Evolutionary conservation across 2,329 filamentous ascomycete species (phyloP), one percentile per base, ranked within the genome.

Genomic region (Rosellinia necatrix): DNA sequence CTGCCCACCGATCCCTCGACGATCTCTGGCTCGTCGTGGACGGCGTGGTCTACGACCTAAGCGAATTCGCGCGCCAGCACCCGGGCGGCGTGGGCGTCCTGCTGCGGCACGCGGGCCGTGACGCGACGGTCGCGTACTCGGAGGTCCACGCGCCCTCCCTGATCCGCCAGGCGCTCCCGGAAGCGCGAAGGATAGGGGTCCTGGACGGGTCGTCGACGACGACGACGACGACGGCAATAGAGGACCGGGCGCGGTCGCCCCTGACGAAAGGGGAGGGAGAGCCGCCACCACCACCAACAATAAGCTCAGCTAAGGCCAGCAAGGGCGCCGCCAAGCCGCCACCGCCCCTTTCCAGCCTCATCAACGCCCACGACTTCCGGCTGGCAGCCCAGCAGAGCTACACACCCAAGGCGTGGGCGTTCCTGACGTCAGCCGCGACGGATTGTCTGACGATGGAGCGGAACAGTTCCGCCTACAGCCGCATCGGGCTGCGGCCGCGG

Each of bases 11-110:
- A 37, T 74, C 68, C 0, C 69, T 75, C 6, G 69, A 76, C 30
- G 78, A 84, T 64, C 78, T 82, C 66, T 90, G 87, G 87, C 80
- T 89, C 59, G 84, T 88, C 27, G 79, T 89, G 35, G 80, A 89
- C 66, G 79, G 79, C 49, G 76, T 80, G 60, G 84, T 89, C 46
- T 89, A 86, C 75, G 84, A 90, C 69, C 72, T 90, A 40, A 86
- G 83, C 21, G 78, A 83, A 13, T 90, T 90, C 68, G 76, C 84
- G 8, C 62, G 64, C 3, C 60, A 69, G n/a, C 73, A 74, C 38
- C 72, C 72, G 1, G 74, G 73, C 17, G 73, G 74, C 15, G 43
- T 66, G 4, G 58, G 50, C 75, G 71, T 82, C 64, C 74, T 86
- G 41, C 69, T 76, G 38, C 70, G 75, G 46, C 75, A 81, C 64